These are phyloP conservation scores for Hyphochytrium catenoides DNA, from an alignment of 352 stramenopile species.

Conservation along the genomic window DNA sequence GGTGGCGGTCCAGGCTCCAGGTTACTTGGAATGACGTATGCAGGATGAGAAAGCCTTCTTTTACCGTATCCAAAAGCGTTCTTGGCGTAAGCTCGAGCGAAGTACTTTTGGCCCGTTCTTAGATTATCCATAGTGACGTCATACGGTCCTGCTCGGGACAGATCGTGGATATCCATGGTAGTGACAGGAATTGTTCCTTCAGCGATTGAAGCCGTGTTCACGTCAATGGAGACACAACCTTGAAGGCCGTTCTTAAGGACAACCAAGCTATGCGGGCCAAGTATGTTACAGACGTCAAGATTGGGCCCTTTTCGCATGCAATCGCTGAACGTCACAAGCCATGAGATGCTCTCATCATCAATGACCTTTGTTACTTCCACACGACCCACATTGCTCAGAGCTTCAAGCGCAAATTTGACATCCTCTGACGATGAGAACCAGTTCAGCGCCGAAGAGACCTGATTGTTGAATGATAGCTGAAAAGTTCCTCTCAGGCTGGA, in stretches of 20 bases:
- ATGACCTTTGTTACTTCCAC: slow-evolving; percentile 32
- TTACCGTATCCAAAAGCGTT: slow-evolving; percentile 61
- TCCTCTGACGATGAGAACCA: no score
- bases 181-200: no score
- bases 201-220: no score
- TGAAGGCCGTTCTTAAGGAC: no score
- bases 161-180: no score
- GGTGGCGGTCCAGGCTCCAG: slow-evolving; percentile 54
- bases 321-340: slow-evolving; percentile 64
- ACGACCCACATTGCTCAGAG: slow-evolving; percentile 21
- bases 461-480: no score
- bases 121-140: slow-evolving; percentile 31
- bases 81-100: slow-evolving; percentile 63
- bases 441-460: no score
- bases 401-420: slow-evolving; percentile 21
- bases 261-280: no score
- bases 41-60: slow-evolving; percentile 29
- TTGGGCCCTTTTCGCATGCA: no score
- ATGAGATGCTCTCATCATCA: slow-evolving; percentile 43
- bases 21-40: slow-evolving; percentile 56
- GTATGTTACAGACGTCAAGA: no score
- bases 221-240: no score
- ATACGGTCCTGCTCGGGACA: slow-evolving; percentile 43
- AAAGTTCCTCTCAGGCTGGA: no score
- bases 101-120: slow-evolving; percentile 62